phyloP scores from a whole-genome alignment of 2,329 filamentous ascomycete species.

The Lecanicillium sp. region DNA sequence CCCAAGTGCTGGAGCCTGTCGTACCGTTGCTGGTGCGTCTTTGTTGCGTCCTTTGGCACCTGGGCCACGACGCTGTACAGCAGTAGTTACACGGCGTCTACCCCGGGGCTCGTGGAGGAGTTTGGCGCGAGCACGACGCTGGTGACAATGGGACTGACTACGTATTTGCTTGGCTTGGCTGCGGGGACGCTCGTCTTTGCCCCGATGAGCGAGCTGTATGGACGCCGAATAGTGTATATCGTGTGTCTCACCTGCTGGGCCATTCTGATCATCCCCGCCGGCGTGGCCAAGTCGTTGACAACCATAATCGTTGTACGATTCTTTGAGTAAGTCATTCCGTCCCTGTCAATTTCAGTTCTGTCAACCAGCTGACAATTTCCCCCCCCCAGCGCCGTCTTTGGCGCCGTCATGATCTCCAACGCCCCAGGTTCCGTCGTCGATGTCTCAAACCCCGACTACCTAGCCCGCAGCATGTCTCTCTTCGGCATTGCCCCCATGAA shows the following conservation, averaged over 20 bases:
- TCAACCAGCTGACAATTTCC: conserved; percentile 3
- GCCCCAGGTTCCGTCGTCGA: conserved; percentile 77
- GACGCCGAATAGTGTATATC: conserved; percentile 61
- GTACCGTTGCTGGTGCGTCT: conserved; percentile 33
- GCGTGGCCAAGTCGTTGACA: conserved; percentile 56
- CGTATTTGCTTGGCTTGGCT: conserved; percentile 69
- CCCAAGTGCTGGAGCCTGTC: conserved; percentile 59
- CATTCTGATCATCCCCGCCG: conserved; percentile 64
- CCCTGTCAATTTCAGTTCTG: not conserved
- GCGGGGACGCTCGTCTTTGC: conserved; percentile 64
- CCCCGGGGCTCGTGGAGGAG: conserved; percentile 58
- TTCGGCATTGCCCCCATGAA: conserved; percentile 83
- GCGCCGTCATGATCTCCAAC: conserved; percentile 75
- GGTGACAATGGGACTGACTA: conserved; percentile 69
- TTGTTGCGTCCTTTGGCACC: conserved; percentile 36
- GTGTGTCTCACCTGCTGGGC: conserved; percentile 56
- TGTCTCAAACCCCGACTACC: conserved; percentile 70
- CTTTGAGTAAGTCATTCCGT: conserved; percentile 46
- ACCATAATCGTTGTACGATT: conserved; percentile 66
- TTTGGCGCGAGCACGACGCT: conserved; percentile 52
- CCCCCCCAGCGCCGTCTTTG: conserved; percentile 33
- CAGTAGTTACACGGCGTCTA: conserved; percentile 68
- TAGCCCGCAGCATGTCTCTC: conserved; percentile 74
- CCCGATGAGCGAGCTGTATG: conserved; percentile 64
- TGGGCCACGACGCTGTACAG: conserved; percentile 61